Evolutionary conservation across 1,139 yeast species (phyloP).

Genomic region (Blastobotrys niveus): DNA sequence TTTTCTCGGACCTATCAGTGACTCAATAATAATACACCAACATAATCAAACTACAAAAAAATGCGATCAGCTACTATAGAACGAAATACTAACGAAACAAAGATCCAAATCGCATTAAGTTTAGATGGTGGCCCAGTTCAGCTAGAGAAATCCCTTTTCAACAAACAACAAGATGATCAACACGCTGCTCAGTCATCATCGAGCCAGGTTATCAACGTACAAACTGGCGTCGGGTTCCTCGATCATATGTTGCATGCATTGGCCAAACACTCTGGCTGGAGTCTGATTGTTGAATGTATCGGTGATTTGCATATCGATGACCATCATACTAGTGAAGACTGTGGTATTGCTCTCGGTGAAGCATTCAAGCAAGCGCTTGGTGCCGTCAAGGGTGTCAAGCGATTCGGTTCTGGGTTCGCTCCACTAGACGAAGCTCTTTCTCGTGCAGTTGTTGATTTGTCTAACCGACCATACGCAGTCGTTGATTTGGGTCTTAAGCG

Average conservation of each 20-base stretch:
- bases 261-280: constrained; percentile 97
- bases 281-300: constrained; percentile 76
- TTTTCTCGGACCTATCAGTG: background rate
- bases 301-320: constrained; percentile 96
- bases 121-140: constrained; percentile 76
- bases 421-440: constrained; percentile 95
- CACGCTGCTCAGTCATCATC: constrained; percentile 61
- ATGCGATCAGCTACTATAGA: constrained; percentile 45
- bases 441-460: constrained; percentile 88
- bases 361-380: constrained; percentile 91
- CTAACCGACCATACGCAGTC: constrained; percentile 89
- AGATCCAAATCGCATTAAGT: constrained; percentile 77
- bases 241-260: constrained; percentile 98
- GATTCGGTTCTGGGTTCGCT: constrained; percentile 93
- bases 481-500: constrained; percentile 84
- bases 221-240: constrained; percentile 89
- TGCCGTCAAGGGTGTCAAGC: constrained; percentile 78
- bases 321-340: constrained; percentile 95
- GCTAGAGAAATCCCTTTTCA: constrained; percentile 49
- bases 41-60: background rate
- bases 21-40: background rate
- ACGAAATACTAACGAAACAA: constrained; percentile 87
- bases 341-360: constrained; percentile 83
- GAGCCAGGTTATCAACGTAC: constrained; percentile 69
- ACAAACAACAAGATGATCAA: constrained; percentile 31